Conservation (phyloP, 176 grass and related monocot genomes). For the Aegilops speltoides region DNA sequence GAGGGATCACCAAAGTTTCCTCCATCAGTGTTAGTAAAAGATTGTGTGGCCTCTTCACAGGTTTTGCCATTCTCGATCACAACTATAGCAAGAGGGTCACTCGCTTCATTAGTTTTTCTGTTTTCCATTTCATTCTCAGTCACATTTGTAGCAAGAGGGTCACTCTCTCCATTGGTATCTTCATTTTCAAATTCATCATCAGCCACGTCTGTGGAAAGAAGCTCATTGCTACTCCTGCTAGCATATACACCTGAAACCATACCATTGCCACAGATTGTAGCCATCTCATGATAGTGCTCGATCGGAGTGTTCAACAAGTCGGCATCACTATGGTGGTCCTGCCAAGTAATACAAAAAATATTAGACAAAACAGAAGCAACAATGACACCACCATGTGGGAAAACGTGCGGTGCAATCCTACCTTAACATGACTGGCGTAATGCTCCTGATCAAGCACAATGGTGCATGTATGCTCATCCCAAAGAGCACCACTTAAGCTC, state of each 20-base stretch:
- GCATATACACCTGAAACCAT: neutral
- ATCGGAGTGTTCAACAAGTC: slow-evolving; percentile 13
- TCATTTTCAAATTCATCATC: neutral
- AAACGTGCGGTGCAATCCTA: neutral
- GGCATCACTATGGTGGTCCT: slow-evolving; percentile 10
- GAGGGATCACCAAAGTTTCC: neutral
- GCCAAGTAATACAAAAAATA: neutral
- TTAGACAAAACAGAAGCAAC: neutral
- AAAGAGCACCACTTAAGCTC: neutral
- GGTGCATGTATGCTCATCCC: slow-evolving; percentile 14
- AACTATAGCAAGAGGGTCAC: neutral
- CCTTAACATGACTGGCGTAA: neutral
- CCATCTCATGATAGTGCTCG: slow-evolving; percentile 4
- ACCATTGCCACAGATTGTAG: neutral
- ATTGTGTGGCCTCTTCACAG: neutral
- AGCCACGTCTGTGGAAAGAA: neutral
- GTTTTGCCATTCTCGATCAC: neutral
- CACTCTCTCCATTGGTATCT: neutral
- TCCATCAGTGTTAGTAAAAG: neutral
- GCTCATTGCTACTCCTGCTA: neutral
- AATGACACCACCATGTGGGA: neutral
- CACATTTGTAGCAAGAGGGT: neutral
- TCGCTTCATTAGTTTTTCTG: neutral
- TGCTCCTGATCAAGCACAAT: neutral
- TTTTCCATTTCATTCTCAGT: neutral